Percentiles rank a stretch among this genome's conserved stretches.
Evolutionary conservation across 108 stramenopile genomes (phyloP).

Genomic region (Nitzschia sp.): DNA sequence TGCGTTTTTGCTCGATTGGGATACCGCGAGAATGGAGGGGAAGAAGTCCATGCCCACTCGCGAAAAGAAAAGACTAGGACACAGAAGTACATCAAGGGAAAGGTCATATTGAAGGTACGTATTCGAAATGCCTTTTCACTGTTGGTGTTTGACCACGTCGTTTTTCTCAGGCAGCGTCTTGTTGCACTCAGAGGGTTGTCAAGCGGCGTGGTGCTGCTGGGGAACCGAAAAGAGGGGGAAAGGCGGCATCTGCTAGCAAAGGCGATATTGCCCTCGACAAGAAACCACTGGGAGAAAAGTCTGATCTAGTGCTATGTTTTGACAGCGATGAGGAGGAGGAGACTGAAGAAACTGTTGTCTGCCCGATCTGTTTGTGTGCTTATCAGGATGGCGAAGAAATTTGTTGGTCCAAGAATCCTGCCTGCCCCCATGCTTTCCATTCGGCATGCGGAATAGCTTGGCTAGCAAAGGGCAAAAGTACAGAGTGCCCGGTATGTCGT

Average conservation of each 20-base stretch:
- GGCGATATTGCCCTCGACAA: too few species aligned
- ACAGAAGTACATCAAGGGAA: neutral
- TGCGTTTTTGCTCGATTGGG: too few species aligned
- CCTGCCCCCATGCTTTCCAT: constrained; percentile 46
- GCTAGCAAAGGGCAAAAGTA: constrained; percentile 33
- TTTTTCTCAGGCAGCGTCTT: too few species aligned
- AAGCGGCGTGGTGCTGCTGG: neutral
- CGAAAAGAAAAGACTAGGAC: neutral
- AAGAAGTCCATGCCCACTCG: too few species aligned
- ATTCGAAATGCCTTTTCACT: too few species aligned
- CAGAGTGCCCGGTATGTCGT: constrained; percentile 52
- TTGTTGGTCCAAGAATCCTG: constrained; percentile 26
- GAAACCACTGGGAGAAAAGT: neutral
- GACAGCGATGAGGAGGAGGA: neutral
- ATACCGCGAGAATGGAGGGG: too few species aligned
- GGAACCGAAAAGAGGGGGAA: neutral
- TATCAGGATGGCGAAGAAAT: constrained; percentile 40
- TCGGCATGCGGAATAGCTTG: constrained; percentile 42
- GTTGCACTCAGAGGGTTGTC: neutral
- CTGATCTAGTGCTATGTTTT: neutral
- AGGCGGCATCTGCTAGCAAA: neutral
- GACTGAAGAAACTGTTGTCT: neutral
- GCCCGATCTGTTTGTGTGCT: constrained; percentile 38
- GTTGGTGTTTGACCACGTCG: too few species aligned
- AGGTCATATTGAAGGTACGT: constrained; percentile 2